Percentiles rank a stretch among this genome's conserved stretches.
Evolutionary conservation across 331 rosid species (phyloP).

Genomic region (Stylosanthes scabra): DNA sequence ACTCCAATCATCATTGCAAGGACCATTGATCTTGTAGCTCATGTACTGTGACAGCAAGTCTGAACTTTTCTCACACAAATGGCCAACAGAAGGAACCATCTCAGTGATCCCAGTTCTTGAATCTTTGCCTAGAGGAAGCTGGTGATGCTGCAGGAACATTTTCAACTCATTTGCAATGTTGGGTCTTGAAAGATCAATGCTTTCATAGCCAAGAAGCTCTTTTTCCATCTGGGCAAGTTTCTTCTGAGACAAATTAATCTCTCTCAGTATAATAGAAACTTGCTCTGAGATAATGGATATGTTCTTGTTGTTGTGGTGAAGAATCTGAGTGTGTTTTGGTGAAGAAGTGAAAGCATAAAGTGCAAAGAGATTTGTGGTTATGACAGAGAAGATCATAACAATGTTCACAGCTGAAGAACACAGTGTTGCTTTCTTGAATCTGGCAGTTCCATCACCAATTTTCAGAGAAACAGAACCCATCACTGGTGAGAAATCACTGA

Average conservation of each 20-base stretch:
- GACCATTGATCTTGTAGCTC: slow-evolving; percentile 71
- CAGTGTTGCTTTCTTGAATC: slow-evolving; percentile 75
- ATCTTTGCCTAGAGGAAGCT: slow-evolving; percentile 87
- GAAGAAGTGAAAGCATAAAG: slow-evolving; percentile 84
- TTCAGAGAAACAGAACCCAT: slow-evolving; percentile 98
- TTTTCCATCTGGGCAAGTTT: slow-evolving; percentile 87
- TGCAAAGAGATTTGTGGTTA: slow-evolving; percentile 92
- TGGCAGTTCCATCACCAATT: slow-evolving; percentile 90
- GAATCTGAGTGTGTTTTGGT: slow-evolving; percentile 58
- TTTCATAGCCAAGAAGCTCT: slow-evolving; percentile 79
- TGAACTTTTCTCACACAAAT: slow-evolving; percentile 67
- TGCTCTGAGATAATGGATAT: slow-evolving; percentile 89
- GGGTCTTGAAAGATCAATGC: slow-evolving; percentile 83
- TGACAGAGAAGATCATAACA: slow-evolving; percentile 82
- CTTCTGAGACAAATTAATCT: slow-evolving; percentile 83
- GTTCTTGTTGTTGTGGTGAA: slow-evolving; percentile 67
- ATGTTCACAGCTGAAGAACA: slow-evolving; percentile 88
- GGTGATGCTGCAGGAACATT: slow-evolving; percentile 68
- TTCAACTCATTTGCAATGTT: slow-evolving; percentile 71
- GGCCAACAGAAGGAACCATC: slow-evolving; percentile 96
- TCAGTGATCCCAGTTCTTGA: slow-evolving; percentile 87
- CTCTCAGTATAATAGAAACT: slow-evolving; percentile 75
- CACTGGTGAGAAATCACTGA: background rate
- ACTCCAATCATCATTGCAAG: slow-evolving; percentile 94
- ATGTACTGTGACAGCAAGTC: slow-evolving; percentile 78